Percentiles rank a stretch among this genome's conserved stretches.
These are phyloP conservation scores for Borealophlyctis nickersoniae DNA, from an alignment of 192 early-diverging fungal genomes.

Conservation along the genomic window DNA sequence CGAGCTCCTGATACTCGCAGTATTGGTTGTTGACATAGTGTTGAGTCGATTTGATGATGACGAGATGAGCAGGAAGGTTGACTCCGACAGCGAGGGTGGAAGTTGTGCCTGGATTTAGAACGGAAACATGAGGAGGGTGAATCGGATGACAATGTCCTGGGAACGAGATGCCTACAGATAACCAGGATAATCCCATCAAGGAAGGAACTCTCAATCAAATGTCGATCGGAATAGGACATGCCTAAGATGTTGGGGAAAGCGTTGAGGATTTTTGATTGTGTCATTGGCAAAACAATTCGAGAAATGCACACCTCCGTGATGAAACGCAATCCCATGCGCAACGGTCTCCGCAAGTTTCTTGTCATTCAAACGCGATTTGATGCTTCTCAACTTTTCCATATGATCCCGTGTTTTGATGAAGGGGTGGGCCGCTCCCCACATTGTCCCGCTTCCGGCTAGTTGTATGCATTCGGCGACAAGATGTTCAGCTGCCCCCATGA, in stretches of 20 bases:
- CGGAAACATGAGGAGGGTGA: background rate
- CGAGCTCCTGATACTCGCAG: slow-evolving; percentile 54
- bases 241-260: slow-evolving; percentile 27
- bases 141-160: too few relatives aligned
- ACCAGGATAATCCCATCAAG: slow-evolving; percentile 46
- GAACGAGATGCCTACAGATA: slow-evolving; percentile 52
- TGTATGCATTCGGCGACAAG: slow-evolving; percentile 26
- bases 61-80: slow-evolving; percentile 72
- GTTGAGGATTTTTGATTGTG: background rate
- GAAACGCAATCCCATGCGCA: slow-evolving; percentile 59
- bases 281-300: background rate
- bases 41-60: slow-evolving; percentile 67
- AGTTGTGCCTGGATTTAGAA: slow-evolving; percentile 53
- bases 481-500: slow-evolving; percentile 32
- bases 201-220: slow-evolving; percentile 56
- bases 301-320: slow-evolving; percentile 55
- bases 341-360: slow-evolving; percentile 52
- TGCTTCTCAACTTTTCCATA: slow-evolving; percentile 19
- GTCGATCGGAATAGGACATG: slow-evolving; percentile 38
- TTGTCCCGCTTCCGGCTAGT: background rate
- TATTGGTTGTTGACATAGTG: slow-evolving; percentile 40
- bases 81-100: slow-evolving; percentile 75
- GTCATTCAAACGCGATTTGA: slow-evolving; percentile 31
- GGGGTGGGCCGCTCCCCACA: slow-evolving; percentile 27
- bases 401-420: slow-evolving; percentile 34